Percentiles rank a stretch among this genome's conserved stretches.
phyloP scores from a whole-genome alignment of 164 flowering plant species.

The Echeveria elegans region DNA sequence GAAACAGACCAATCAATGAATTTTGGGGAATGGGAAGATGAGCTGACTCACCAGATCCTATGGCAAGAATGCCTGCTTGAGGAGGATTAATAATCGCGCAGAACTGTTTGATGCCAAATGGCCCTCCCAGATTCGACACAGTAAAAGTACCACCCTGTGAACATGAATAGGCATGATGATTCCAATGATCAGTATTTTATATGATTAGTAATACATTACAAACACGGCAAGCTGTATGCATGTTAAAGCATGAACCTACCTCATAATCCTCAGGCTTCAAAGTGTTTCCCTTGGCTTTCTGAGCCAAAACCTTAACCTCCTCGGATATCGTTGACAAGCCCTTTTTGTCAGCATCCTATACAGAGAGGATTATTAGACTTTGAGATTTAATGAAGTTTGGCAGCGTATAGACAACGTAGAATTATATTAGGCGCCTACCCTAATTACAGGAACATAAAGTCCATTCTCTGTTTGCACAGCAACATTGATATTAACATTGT shows the following conservation, averaged over 20 bases:
- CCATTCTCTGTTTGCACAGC: conserved; percentile 98
- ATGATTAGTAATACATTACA: background rate
- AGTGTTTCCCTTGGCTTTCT: conserved; percentile 81
- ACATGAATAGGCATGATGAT: conserved; percentile 2
- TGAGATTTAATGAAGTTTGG: background rate
- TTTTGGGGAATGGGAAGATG: background rate
- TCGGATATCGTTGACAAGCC: conserved; percentile 78
- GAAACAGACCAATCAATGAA: background rate
- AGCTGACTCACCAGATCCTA: conserved; percentile 69
- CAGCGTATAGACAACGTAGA: background rate
- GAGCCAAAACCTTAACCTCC: conserved; percentile 77
- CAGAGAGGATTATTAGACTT: background rate
- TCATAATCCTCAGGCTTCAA: conserved; percentile 93
- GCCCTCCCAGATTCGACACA: conserved; percentile 90
- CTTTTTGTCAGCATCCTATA: conserved; percentile 95
- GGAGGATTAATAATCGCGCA: conserved; percentile 94
- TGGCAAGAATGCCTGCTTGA: conserved; percentile 92
- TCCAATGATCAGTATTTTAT: background rate
- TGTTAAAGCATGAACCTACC: conserved; percentile 27
- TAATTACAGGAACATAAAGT: conserved; percentile 77
- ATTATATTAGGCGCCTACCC: too few relatives aligned
- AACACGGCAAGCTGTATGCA: too few relatives aligned
- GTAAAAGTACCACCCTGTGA: conserved; percentile 93
- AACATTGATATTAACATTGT: conserved; percentile 77
- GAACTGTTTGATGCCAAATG: conserved; percentile 86